Evolutionary conservation across 768 basidiomycete species (phyloP), one percentile per base, ranked within the genome.

Genomic region (Cystobasidium ongulense): DNA sequence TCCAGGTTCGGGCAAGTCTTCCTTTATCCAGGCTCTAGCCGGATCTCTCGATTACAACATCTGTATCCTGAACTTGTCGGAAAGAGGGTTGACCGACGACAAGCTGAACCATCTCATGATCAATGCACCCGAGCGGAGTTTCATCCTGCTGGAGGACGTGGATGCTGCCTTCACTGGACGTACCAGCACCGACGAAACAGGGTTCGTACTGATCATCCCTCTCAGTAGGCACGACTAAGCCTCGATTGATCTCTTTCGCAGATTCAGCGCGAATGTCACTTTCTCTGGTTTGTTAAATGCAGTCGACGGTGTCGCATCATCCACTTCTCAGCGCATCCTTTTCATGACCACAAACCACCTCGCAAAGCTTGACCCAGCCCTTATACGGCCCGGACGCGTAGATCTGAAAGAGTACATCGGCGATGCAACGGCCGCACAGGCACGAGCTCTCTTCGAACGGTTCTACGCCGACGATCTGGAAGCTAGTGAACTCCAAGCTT

Each of bases 331-430:
- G 78, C 88, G 96, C n/a, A 89, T 99, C 80, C 87, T 99, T 39
- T 99, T 99, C 82, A 90, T 99, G 88, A 99, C 96, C 0, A 98
- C 96, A n/a, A 99, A 99, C 81, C 96, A 98, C 78, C 80, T 90
- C 67, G 87, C 90, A 74, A 85, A 85, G 75, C 86, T 99, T 39
- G 96, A 99, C 81, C 89, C 92, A 5, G 96, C 95, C 0, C 86
- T 99, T 57, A 91, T 98, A 79, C 88, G 96, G 63, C 95, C 96
- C 0, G 96, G 96, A 21, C 87, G 96, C 11, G 94, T 99, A 52
- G 96, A 99, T 81, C 81, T 97, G 57, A 85, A 87, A 31, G 86
- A 90, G 76, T 82, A 90, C 41, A 86, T 99, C 62, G 92, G 89
- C 81, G 91, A 99, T 77, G 91, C 96, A 3, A 88, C 86, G 29